Percentiles rank a stretch among this genome's conserved stretches.
Evolutionary conservation across 306 rosid genomes (phyloP).

Genomic region (Vachellia collinsii): DNA sequence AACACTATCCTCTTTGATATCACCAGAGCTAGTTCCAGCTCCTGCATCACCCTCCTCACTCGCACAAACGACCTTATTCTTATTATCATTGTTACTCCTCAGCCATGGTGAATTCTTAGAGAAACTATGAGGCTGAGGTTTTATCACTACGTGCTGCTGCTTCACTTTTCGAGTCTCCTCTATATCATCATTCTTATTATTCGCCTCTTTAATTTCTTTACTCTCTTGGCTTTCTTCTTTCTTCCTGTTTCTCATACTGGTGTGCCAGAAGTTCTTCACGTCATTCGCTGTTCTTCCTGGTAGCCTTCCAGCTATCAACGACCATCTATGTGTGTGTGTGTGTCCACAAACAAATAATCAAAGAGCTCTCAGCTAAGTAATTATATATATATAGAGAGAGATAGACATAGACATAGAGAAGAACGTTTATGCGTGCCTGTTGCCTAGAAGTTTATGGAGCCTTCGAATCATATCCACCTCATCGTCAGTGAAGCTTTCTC

Average conservation of each 20-base stretch:
- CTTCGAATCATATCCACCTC: no score
- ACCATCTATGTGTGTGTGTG: conserved; percentile 34
- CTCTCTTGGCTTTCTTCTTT: background rate
- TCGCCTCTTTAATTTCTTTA: background rate
- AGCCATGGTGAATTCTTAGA: background rate
- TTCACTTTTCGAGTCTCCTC: background rate
- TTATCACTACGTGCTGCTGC: background rate
- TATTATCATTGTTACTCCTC: background rate
- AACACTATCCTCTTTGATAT: background rate
- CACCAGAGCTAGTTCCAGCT: background rate
- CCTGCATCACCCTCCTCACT: background rate
- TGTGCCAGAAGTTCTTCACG: conserved; percentile 43
- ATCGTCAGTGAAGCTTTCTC: no score
- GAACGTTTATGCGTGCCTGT: no score
- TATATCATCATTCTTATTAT: background rate
- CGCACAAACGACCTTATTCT: background rate
- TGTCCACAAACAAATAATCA: no score
- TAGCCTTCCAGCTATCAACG: conserved; percentile 47
- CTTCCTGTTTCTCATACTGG: conserved; percentile 6
- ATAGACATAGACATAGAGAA: no score
- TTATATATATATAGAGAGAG: no score
- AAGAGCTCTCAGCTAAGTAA: no score
- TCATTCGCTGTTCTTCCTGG: conserved; percentile 44
- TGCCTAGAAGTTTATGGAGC: no score
- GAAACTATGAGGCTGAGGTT: conserved; percentile 35